These are phyloP conservation scores for Isoetes taiwanensis DNA, from an alignment of 75 land plant species.

Conservation along the genomic window DNA sequence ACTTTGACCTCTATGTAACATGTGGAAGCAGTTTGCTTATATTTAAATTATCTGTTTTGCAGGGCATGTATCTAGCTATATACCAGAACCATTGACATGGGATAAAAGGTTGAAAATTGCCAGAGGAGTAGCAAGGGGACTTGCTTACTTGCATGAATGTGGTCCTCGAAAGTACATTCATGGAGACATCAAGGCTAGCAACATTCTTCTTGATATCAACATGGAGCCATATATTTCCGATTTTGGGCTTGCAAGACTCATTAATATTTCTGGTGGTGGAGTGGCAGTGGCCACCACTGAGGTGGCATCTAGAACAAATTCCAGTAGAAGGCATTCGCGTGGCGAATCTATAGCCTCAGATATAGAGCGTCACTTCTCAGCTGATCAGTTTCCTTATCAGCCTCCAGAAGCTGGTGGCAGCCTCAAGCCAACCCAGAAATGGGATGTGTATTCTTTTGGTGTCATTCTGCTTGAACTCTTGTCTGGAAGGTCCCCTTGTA, in stretches of 20 bases:
- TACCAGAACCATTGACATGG: slow-evolving; percentile 12
- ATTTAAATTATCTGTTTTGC: background rate
- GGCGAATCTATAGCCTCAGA: too few species aligned
- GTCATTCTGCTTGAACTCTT: slow-evolving; percentile 60
- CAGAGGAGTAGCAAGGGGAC: slow-evolving; percentile 24
- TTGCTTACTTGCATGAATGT: slow-evolving; percentile 26
- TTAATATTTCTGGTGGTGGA: too few species aligned
- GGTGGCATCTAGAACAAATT: too few species aligned
- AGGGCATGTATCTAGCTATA: too few species aligned
- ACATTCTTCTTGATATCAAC: slow-evolving; percentile 22
- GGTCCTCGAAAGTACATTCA: slow-evolving; percentile 23
- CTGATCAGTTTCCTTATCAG: slow-evolving; percentile 40
- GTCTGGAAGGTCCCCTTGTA: slow-evolving; percentile 49
- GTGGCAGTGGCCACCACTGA: too few species aligned
- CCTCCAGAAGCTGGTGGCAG: slow-evolving; percentile 48
- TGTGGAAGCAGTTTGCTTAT: too few species aligned
- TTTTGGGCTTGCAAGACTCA: slow-evolving; percentile 21
- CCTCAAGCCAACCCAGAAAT: slow-evolving; percentile 60
- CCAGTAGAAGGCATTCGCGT: too few species aligned
- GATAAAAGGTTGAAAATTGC: slow-evolving; percentile 15
- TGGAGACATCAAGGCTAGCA: slow-evolving; percentile 19
- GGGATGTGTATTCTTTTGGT: slow-evolving; percentile 69
- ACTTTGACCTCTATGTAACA: too few species aligned
- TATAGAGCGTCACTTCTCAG: too few species aligned
- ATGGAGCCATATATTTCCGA: slow-evolving; percentile 16